phyloP scores from a whole-genome alignment of 2,329 filamentous ascomycete species.

The Didymella lethalis region DNA sequence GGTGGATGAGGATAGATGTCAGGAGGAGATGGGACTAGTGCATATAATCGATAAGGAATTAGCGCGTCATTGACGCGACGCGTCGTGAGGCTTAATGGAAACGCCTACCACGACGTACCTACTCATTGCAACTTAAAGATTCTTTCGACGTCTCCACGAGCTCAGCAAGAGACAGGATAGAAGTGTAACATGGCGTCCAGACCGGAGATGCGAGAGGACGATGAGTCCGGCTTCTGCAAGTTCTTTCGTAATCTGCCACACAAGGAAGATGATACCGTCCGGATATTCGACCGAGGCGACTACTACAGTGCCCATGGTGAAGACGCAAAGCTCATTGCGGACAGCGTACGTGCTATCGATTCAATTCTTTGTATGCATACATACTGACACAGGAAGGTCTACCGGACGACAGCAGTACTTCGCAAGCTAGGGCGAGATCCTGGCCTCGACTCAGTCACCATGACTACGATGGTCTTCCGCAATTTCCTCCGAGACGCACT shows the following conservation, averaged over 20 bases:
- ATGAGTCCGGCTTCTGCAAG: slow-evolving; percentile 95
- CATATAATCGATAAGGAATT: background rate
- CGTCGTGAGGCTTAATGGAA: slow-evolving; percentile 16
- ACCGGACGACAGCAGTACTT: slow-evolving; percentile 96
- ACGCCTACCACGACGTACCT: slow-evolving; percentile 5
- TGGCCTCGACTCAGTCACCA: slow-evolving; percentile 90
- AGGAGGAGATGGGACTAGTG: background rate
- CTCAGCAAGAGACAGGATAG: background rate
- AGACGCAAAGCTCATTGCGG: slow-evolving; percentile 83
- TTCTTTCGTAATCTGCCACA: slow-evolving; percentile 88
- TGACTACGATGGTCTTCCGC: slow-evolving; percentile 93
- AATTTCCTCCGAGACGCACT: slow-evolving; percentile 95
- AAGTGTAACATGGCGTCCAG: slow-evolving; percentile 59
- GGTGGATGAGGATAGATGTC: background rate
- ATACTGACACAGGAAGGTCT: slow-evolving; percentile 66
- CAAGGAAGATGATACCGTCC: slow-evolving; percentile 76
- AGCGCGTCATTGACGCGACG: slow-evolving; percentile 27
- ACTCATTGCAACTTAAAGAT: background rate
- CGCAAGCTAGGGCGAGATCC: slow-evolving; percentile 85
- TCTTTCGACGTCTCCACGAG: background rate
- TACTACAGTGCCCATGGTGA: slow-evolving; percentile 95
- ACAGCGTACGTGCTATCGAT: slow-evolving; percentile 63
- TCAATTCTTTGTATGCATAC: too few species aligned
- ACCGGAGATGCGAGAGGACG: slow-evolving; percentile 77
- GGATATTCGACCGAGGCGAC: slow-evolving; percentile 92